Base-by-base conservation (phyloP, 2,329 filamentous ascomycete species). In the Alternaria tenuissima region DNA sequence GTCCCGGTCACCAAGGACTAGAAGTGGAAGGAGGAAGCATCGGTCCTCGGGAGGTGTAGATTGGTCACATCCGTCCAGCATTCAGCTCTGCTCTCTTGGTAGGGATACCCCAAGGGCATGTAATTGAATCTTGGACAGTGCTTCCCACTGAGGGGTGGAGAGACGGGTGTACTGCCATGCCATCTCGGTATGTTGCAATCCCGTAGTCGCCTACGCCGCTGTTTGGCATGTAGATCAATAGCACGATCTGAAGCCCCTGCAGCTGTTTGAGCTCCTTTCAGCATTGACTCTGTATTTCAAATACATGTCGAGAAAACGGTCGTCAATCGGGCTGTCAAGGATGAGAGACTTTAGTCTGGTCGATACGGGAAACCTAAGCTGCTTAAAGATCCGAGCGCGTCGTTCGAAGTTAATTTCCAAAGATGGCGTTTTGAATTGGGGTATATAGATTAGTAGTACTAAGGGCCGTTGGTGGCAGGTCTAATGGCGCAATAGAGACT, bases 391-490 rank as follows among this genome's bases (percentile, higher is more conserved):
- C 14, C 34, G 36, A 30, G 53, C 22, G 55, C 41, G 28, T 44
- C 39, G 32, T 51, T 54, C 20, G 49, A 58, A 56, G 43, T 38
- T 34, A 20, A 56, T 38, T 44, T 39, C 54, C 43, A 54, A 57
- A 43, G 47, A 63, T 55, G 68, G 67, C 62, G 59, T 62, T 63
- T 63, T 59, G 49, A 51, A 64, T 68, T 51, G 55, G 61, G 60
- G 60, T 59, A 62, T 14, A 22, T 51, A 44, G 57, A 52, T 57
- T 63, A 59, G 56, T 61, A 57, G 63, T 66, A 58, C 65, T 68
- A 61, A 65, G 63, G 59, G 53, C 64, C 65, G 67, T 72, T 71
- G 57, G 52, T 41, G 43, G 44, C 52, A 49, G 47, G 38, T 49
- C 38, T 34, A 56, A 59, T 59, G 52, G 57, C 52, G 57, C 57